These are phyloP conservation scores for Alternaria arborescens DNA, from an alignment of 2,329 filamentous ascomycete species.

Conservation along the genomic window DNA sequence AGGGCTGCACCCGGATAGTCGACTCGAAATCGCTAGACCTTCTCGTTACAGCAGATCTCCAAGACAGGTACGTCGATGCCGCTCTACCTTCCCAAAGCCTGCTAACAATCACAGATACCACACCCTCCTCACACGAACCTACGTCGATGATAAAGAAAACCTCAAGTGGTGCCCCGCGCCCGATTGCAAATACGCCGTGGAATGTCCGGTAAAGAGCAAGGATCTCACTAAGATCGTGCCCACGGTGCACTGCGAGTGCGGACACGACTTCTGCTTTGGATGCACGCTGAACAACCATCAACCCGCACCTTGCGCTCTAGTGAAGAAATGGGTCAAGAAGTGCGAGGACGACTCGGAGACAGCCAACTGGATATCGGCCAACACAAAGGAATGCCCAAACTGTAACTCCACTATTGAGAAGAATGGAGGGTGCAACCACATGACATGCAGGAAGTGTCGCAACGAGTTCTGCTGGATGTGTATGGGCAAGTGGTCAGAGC, in stretches of 20 bases:
- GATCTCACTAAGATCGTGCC: slow-evolving; percentile 87
- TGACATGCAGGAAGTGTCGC: slow-evolving; percentile 96
- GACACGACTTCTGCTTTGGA: slow-evolving; percentile 92
- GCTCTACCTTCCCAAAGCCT: not conserved
- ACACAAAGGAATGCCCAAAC: slow-evolving; percentile 97
- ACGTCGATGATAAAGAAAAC: slow-evolving; percentile 94
- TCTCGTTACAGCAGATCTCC: slow-evolving; percentile 68
- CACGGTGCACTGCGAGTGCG: slow-evolving; percentile 85
- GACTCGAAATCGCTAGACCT: slow-evolving; percentile 88
- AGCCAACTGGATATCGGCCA: slow-evolving; percentile 98
- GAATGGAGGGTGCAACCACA: slow-evolving; percentile 97
- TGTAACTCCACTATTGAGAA: slow-evolving; percentile 98
- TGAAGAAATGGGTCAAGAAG: slow-evolving; percentile 97
- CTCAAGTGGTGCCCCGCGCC: slow-evolving; percentile 98
- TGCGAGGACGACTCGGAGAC: slow-evolving; percentile 98
- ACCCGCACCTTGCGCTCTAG: slow-evolving; percentile 87
- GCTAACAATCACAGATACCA: slow-evolving; percentile 70
- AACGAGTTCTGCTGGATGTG: slow-evolving; percentile 99
- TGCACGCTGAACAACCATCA: slow-evolving; percentile 91
- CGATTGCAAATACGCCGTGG: slow-evolving; percentile 93
- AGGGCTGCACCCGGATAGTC: slow-evolving; percentile 87
- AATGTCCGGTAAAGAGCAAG: slow-evolving; percentile 87
- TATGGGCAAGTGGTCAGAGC: slow-evolving; percentile 98
- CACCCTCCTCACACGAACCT: slow-evolving; percentile 87
- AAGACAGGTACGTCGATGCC: slow-evolving; percentile 58